Base-by-base conservation (phyloP, 352 stramenopile genomes). In the Pythium insidiosum region DNA sequence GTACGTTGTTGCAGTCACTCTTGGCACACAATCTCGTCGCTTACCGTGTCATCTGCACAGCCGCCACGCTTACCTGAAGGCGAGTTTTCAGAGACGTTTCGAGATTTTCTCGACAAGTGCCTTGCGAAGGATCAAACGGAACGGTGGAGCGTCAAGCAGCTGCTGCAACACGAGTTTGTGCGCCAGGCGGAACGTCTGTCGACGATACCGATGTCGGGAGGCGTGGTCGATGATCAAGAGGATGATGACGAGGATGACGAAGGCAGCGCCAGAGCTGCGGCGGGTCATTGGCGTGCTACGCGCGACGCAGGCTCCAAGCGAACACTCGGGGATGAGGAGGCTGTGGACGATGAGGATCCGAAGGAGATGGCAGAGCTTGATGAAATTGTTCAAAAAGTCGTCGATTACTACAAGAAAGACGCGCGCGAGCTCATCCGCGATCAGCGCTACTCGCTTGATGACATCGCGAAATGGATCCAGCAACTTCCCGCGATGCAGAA, bases 81-180 rank as follows among this genome's bases (percentile, higher is more conserved):
- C 28, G 73, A 84, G n/a, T 88, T 89, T 47, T 92, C 79, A 6
- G 50, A 64, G 2, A 48, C 75, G 13, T 92, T 92, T 42, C 63
- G 67, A 23, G 76, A 92, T 43, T 92, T 92, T 42, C 50, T 92
- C 1, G 76, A 75, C 39, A 88, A 88, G 36, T 92, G 79, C 47
- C 56, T 92, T 12, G 73, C 79, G 28, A 89, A 89, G 31, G 77
- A 92, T 23, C 76, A 89, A 26, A 64, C 55, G 1, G 74, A 92
- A 38, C 69, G 79, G 22, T 92, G 79, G 79, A 87, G 68, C 33
- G 61, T 91, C 47, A 88, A 88, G 45, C 60, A 91, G 23, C 51
- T 91, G 37, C 68, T 91, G 13, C 61, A 58, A 28, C 79, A 91
- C 56, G 67, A 82, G 11, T 91, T 91, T 41, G 48, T 80, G 12